Evolutionary conservation across 805 yeast species (phyloP), one percentile per base, ranked within the genome.

Genomic region (Spencermartinsiella europaea): DNA sequence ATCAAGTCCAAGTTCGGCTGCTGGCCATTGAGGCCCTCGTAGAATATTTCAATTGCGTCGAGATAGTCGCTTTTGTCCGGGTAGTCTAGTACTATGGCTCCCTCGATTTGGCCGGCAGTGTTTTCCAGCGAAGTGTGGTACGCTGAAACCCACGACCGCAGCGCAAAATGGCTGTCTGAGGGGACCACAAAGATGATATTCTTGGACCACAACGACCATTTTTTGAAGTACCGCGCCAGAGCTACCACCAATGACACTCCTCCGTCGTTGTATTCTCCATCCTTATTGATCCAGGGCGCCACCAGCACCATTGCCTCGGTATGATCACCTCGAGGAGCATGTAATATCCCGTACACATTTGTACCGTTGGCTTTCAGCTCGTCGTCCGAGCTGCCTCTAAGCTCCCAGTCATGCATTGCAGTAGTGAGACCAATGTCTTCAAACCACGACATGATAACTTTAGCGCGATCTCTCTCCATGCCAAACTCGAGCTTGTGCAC

Each of bases 161-260:
- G 69, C 1, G 93, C 79, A 25, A 71, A 69, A 38, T 77, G 77
- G 0, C 84, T 79, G 59, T 89, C 79, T 42, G 80, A 79, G 2
- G 96, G 89, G 42, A 88, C 76, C 21, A 90, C 95, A 37, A 93
- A 69, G 21, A 93, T 85, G 52, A 93, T 82, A 60, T 90, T 95
- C 61, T 93, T 93, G 19, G 96, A 87, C 99, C 98, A 93, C 8
- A 93, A 78, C 5, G 95, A 83, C 85, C 95, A 80, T 54, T 88
- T 74, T 37, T 80, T 74, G 63, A 91, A 85, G 67, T 84, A 91
- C 51, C 90, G 74, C 0, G 93, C 83, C 52, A 93, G 67, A 0
- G 90, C 81, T 15, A 86, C 62, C 1, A 82, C 76, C 28, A 90
- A 63, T 0, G 95, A 77, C 34, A 86, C 71, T 1, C 95, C 99